Evolutionary conservation across 768 basidiomycete genomes (phyloP).

Genomic region (Russula vinacea): DNA sequence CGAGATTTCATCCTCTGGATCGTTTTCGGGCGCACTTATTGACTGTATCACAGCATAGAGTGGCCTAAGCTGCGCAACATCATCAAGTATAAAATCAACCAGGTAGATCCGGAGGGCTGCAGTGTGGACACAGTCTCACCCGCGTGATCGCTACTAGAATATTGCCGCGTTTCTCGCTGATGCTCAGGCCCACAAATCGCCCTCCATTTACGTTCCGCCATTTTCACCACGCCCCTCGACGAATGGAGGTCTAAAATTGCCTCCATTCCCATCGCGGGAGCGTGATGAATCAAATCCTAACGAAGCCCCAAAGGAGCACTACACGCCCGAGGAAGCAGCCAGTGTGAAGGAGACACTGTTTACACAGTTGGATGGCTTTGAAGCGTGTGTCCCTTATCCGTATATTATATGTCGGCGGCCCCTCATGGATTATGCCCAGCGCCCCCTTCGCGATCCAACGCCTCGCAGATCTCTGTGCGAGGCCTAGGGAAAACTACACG

Average conservation of each 20-base stretch:
- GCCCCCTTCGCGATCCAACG: constrained; percentile 90
- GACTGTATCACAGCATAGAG: constrained; percentile 47
- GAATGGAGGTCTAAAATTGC: constrained; percentile 61
- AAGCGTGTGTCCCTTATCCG: constrained; percentile 50
- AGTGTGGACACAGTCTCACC: constrained; percentile 2
- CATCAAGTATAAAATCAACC: constrained; percentile 66
- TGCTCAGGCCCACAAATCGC: constrained; percentile 32
- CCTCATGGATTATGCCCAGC: constrained; percentile 37
- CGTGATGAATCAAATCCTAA: constrained; percentile 48
- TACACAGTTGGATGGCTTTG: constrained; percentile 67
- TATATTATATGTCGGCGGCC: background rate
- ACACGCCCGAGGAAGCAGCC: constrained; percentile 60
- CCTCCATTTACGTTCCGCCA: constrained; percentile 44
- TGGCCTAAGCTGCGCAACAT: constrained; percentile 69
- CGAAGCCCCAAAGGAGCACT: constrained; percentile 54
- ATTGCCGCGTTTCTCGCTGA: constrained; percentile 36
- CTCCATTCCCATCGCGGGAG: constrained; percentile 68
- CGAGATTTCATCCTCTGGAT: constrained; percentile 11
- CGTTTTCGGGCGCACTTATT: background rate
- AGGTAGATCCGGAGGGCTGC: constrained; percentile 44
- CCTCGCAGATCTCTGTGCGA: constrained; percentile 73
- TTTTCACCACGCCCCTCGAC: constrained; percentile 38
- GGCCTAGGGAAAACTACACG: constrained; percentile 69
- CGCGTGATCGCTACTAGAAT: constrained; percentile 34
- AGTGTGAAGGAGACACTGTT: constrained; percentile 56